Evolutionary conservation across 106 monocot genomes (phyloP), one percentile per base, ranked within the genome.

Genomic region (Dendrobium huoshanense): DNA sequence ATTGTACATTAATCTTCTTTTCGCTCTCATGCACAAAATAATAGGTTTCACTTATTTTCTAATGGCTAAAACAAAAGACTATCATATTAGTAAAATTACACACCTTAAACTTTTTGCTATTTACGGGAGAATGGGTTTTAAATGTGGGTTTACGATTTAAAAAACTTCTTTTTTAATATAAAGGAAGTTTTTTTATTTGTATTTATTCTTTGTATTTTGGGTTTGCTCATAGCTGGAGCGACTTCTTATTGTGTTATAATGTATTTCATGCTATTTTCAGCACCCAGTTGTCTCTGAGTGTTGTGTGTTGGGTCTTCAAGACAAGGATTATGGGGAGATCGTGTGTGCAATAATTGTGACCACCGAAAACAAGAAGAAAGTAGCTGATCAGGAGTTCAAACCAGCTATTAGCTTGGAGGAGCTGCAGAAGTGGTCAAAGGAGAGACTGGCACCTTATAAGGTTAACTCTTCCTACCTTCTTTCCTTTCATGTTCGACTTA

Each of bases 371-470:
- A 82, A 78, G 15, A 83, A 80, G 78, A 87, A 56, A 79, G 80
- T 42, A 55, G 82, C 86, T 2, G 82, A 88, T 17, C 78, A 82
- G 77, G 89, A 84, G 41, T 73, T 78, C 15, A 87, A 85, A 58
- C 87, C 91, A 41, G 89, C 80, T 31, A 82, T 93, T 29, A 88
- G 47, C 77, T 78, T 99, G 85, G 87, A 99, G 81, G 93, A 93
- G 29, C 77, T 99, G 44, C 88, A 81, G 54, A 80, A 51, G 61
- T 99, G 99, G 99, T 85, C 90, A 0, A 93, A 87, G 77, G 88
- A 95, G 49, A 99, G 79, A 79, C 88, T 98, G 41, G 98, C 98
- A 81, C 98, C 98, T 48, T 98, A 98, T 75, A 98, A 98, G 97
- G 97, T 98, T 84, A 47, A 55, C 17, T 56, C n/a, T 75, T 79